Percentiles rank a stretch among this genome's conserved stretches.
Evolutionary conservation across 2,329 filamentous ascomycete genomes (phyloP).

Genomic region (Trichoderma aggressivum): DNA sequence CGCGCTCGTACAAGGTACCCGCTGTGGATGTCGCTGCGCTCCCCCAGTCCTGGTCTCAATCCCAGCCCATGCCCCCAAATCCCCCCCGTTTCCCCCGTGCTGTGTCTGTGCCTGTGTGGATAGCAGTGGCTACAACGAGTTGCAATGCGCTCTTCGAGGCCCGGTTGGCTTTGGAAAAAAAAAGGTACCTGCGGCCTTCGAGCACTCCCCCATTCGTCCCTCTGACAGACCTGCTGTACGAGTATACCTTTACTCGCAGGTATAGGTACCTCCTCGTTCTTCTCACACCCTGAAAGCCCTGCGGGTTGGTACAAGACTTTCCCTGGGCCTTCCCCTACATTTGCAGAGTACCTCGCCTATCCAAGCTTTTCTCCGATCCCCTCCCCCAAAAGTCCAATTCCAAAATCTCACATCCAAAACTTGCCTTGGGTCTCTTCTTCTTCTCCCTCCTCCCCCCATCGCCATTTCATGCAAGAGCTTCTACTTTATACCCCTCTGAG

Average conservation of each 20-base stretch:
- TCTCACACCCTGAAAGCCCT: conserved; percentile 1
- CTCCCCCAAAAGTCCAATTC: conserved; percentile 16
- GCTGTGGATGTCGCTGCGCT: not conserved
- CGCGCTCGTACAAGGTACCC: conserved; percentile 8
- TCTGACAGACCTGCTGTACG: not conserved
- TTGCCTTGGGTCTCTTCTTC: conserved; percentile 9
- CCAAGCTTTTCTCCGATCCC: conserved; percentile 14
- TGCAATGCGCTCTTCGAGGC: not conserved
- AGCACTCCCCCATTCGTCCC: not conserved
- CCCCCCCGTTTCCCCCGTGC: conserved; percentile 11
- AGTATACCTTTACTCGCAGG: not conserved
- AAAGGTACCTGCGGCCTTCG: conserved; percentile 3
- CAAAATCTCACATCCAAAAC: conserved; percentile 17
- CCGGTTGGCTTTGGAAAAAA: not conserved
- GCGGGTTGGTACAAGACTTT: conserved; percentile 3
- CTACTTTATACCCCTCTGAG: not conserved
- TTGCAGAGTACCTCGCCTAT: conserved; percentile 14
- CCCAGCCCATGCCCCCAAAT: not conserved
- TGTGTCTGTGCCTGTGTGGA: conserved; percentile 2
- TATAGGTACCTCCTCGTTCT: not conserved
- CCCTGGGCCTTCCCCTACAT: conserved; percentile 8
- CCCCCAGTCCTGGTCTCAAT: not conserved
- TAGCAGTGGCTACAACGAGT: not conserved
- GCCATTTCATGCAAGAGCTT: not conserved
- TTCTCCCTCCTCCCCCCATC: not conserved